A percentile compares a stretch with the other conserved stretches of the same genome.
These are phyloP conservation scores for Pisolithus thermaeus DNA, from an alignment of 1,284 basidiomycete species.

Conservation along the genomic window DNA sequence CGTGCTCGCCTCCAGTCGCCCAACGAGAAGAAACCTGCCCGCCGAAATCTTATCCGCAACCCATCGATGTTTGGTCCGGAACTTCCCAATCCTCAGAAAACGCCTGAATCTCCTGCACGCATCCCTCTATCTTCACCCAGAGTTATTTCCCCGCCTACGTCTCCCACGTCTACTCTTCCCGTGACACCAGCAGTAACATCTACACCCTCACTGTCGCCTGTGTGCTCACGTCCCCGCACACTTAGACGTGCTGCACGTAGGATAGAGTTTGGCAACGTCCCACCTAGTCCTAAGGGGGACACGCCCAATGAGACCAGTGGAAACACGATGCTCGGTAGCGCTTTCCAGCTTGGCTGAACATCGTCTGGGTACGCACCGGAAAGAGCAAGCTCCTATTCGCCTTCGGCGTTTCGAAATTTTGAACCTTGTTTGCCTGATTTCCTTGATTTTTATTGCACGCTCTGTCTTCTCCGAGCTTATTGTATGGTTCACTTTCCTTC, in stretches of 20 bases:
- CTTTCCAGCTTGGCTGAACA: conserved; percentile 10
- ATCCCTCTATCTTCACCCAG: conserved; percentile 26
- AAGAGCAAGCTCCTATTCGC: background rate
- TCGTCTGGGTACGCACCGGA: background rate
- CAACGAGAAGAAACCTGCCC: conserved; percentile 23
- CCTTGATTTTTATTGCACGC: background rate
- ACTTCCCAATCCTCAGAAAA: conserved; percentile 27
- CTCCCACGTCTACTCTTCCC: conserved; percentile 25
- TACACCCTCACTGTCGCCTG: conserved; percentile 1
- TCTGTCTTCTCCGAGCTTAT: no score
- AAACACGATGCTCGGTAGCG: conserved; percentile 4
- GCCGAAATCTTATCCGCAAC: conserved; percentile 27
- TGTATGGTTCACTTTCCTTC: background rate
- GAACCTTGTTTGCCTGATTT: background rate
- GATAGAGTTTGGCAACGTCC: conserved; percentile 24
- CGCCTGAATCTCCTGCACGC: conserved; percentile 26
- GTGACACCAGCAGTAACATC: conserved; percentile 6
- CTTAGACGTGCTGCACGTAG: conserved; percentile 30
- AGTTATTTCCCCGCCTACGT: conserved; percentile 15
- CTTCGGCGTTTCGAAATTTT: no score
- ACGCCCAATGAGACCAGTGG: background rate
- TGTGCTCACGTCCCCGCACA: conserved; percentile 23
- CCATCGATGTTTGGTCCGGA: conserved; percentile 30
- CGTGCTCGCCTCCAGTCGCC: conserved; percentile 16
- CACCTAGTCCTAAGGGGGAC: background rate